These are phyloP conservation scores for Taiozyma sp. DNA, from an alignment of 1,139 yeast genomes.

Conservation along the genomic window DNA sequence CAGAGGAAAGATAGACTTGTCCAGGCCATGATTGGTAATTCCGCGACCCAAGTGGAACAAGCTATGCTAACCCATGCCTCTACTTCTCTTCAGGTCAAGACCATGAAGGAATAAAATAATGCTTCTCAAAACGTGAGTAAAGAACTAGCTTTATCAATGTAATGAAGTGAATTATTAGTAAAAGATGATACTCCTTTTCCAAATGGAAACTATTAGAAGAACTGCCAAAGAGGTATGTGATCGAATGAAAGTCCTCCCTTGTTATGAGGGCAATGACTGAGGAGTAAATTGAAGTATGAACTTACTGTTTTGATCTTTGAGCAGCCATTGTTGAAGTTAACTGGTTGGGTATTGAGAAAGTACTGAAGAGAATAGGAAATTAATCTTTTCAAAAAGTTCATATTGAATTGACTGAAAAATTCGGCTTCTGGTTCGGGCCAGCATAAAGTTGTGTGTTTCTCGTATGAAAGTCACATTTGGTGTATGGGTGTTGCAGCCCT, in stretches of 20 bases:
- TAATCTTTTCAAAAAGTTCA: background rate
- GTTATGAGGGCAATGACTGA: background rate
- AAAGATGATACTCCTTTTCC: background rate
- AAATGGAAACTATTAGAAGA: background rate
- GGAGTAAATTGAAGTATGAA: conserved; percentile 2
- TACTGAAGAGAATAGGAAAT: background rate
- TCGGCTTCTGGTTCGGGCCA: background rate
- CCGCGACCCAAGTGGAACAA: conserved; percentile 8
- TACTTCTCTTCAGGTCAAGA: conserved; percentile 10
- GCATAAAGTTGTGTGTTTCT: background rate
- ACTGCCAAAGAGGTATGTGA: background rate
- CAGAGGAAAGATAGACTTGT: conserved; percentile 24
- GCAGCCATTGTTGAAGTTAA: conserved; percentile 19
- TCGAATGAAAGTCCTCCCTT: background rate
- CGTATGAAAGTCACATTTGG: background rate
- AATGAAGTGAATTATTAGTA: background rate
- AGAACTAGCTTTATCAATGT: conserved; percentile 19
- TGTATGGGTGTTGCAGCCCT: background rate
- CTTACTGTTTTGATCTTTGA: conserved; percentile 27
- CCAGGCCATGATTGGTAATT: conserved; percentile 17
- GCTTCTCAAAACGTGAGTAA: conserved; percentile 13
- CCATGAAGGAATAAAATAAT: conserved; percentile 1
- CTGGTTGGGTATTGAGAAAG: background rate
- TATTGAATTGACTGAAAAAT: background rate
- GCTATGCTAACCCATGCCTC: conserved; percentile 24